Evolutionary conservation across 352 stramenopile genomes (phyloP).

Genomic region (Pythium volutum): DNA sequence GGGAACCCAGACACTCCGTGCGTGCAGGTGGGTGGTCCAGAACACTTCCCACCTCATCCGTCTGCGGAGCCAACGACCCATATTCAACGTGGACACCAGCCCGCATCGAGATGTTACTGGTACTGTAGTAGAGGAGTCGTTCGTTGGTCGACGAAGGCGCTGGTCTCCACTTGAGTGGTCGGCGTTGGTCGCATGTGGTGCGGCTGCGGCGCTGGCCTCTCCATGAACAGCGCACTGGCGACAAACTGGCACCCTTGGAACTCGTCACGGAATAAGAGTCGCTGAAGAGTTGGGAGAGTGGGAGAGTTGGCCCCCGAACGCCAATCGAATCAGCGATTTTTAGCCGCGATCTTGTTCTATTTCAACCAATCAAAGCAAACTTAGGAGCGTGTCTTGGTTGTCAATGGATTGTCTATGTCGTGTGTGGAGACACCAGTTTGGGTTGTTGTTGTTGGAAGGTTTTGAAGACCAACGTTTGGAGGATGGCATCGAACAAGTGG

Average conservation of each 20-base stretch:
- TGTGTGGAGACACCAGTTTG: too few relatives aligned
- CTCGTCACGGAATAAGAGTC: conserved; percentile 22
- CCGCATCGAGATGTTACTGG: too few relatives aligned
- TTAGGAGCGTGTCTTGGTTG: conserved; percentile 2
- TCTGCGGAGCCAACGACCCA: too few relatives aligned
- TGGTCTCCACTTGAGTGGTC: neutral
- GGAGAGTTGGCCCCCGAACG: neutral
- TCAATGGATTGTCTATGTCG: neutral
- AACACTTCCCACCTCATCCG: too few relatives aligned
- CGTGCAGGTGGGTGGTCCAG: too few relatives aligned
- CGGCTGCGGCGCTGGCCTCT: conserved; percentile 4
- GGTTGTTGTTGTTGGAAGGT: neutral
- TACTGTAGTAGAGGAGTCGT: too few relatives aligned
- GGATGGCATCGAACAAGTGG: too few relatives aligned
- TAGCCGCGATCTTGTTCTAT: conserved; percentile 1
- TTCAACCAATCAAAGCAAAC: conserved; percentile 10
- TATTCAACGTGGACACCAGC: neutral
- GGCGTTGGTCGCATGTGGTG: neutral
- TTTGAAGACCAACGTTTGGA: too few relatives aligned
- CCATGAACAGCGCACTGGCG: conserved; percentile 15
- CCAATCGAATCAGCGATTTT: conserved; percentile 22
- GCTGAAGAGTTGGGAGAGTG: neutral
- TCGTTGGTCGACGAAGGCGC: too few relatives aligned
- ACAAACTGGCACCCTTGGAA: conserved; percentile 23
- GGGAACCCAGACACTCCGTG: too few relatives aligned